Evolutionary conservation across 208 protist species (phyloP).

Genomic region (Porcisia hertigi): DNA sequence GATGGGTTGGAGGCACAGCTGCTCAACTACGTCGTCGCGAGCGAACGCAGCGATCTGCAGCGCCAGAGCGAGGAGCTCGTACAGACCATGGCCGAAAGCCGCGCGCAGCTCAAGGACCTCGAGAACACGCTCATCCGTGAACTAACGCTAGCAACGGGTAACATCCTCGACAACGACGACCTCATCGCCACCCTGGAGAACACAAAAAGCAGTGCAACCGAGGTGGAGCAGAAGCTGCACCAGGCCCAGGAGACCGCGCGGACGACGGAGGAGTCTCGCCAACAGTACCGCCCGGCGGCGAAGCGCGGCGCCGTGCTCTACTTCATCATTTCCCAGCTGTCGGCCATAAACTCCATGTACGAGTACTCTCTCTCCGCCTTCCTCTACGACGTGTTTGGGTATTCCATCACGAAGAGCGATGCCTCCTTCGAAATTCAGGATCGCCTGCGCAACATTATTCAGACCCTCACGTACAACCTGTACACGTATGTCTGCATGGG

Average conservation of each 20-base stretch:
- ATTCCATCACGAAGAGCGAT: conserved; percentile 94
- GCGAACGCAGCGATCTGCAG: conserved; percentile 97
- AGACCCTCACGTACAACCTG: conserved; percentile 95
- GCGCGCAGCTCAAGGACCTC: conserved; percentile 96
- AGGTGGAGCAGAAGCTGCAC: conserved; percentile 96
- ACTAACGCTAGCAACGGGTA: conserved; percentile 94
- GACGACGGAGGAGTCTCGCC: conserved; percentile 96
- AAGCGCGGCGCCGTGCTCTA: conserved; percentile 98
- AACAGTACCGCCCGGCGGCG: conserved; percentile 96
- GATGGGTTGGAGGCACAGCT: conserved; percentile 98
- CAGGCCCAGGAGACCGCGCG: conserved; percentile 93
- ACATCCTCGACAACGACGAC: conserved; percentile 99
- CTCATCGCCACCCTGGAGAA: conserved; percentile 98
- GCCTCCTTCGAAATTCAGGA: conserved; percentile 92
- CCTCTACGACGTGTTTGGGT: conserved; percentile 96
- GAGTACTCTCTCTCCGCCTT: conserved; percentile 99
- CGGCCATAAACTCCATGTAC: conserved; percentile 98
- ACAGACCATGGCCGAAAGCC: conserved; percentile 96
- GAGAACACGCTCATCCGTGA: conserved; percentile 98
- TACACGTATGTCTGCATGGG: conserved; percentile 99
- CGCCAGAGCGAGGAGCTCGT: conserved; percentile 95
- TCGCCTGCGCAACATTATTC: conserved; percentile 97
- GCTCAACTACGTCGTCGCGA: conserved; percentile 97
- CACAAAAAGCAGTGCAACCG: conserved; percentile 97
- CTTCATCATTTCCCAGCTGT: conserved; percentile 97